Percentiles rank a stretch among this genome's conserved stretches.
These are phyloP conservation scores for Elaphomyces granulatus DNA, from an alignment of 495 filamentous ascomycete genomes.

Conservation along the genomic window DNA sequence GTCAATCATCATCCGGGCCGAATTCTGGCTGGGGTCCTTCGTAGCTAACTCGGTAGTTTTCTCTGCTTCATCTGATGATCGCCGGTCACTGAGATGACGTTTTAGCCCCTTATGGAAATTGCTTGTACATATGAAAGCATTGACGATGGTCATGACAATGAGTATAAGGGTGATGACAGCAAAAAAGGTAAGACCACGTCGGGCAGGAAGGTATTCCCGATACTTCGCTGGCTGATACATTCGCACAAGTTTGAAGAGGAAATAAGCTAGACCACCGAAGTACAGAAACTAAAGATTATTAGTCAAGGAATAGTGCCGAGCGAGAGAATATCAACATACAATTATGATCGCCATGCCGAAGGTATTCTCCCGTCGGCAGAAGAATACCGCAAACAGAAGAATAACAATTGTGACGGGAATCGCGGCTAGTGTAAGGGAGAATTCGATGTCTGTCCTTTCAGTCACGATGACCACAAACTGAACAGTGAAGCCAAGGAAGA, in stretches of 20 bases:
- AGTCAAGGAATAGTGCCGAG: slow-evolving; percentile 9
- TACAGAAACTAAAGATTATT: slow-evolving; percentile 45
- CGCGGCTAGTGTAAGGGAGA: slow-evolving; percentile 72
- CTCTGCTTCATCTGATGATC: slow-evolving; percentile 47
- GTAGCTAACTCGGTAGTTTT: slow-evolving; percentile 59
- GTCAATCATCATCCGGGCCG: slow-evolving; percentile 83
- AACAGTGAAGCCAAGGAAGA: slow-evolving; percentile 96
- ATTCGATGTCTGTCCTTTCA: slow-evolving; percentile 52
- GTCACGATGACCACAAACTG: slow-evolving; percentile 92
- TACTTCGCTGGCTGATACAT: slow-evolving; percentile 58
- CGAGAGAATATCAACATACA: slow-evolving; percentile 26
- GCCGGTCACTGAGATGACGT: slow-evolving; percentile 60
- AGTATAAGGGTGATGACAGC: slow-evolving; percentile 81
- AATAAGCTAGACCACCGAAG: slow-evolving; percentile 84
- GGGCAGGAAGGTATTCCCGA: slow-evolving; percentile 53
- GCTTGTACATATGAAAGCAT: slow-evolving; percentile 68
- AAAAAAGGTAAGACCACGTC: slow-evolving; percentile 75
- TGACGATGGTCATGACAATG: slow-evolving; percentile 78
- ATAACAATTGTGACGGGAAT: slow-evolving; percentile 84
- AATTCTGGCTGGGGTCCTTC: slow-evolving; percentile 27
- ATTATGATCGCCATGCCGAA: slow-evolving; percentile 67
- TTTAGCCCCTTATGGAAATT: slow-evolving; percentile 91
- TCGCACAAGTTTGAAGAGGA: slow-evolving; percentile 93
- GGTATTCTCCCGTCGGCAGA: slow-evolving; percentile 66
- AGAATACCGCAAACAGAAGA: slow-evolving; percentile 68